These are phyloP conservation scores for Bidens hawaiensis DNA, from an alignment of 140 eudicot species.

Conservation along the genomic window DNA sequence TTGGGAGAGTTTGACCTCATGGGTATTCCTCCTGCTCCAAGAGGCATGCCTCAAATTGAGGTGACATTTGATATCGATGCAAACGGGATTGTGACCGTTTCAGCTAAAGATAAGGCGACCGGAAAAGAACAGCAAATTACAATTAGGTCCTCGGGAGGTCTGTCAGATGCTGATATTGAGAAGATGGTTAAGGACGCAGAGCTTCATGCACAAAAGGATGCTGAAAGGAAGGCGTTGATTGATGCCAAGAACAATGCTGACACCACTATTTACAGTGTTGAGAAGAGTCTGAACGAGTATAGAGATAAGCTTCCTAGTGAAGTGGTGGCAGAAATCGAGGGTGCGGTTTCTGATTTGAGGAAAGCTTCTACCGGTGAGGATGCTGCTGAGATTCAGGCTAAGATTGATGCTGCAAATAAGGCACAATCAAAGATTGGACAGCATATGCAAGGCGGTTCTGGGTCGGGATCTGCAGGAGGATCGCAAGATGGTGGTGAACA, in stretches of 20 bases:
- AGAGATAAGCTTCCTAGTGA: constrained; percentile 57
- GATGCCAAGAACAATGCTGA: constrained; percentile 38
- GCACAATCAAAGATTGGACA: constrained; percentile 88
- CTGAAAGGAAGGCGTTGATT: constrained; percentile 44
- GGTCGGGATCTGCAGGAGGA: constrained; percentile 55
- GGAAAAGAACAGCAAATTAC: constrained; percentile 59
- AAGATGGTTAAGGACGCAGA: constrained; percentile 65
- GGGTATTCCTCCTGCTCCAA: constrained; percentile 67
- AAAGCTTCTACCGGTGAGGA: constrained; percentile 53
- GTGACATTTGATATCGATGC: constrained; percentile 73
- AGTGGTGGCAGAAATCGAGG: constrained; percentile 68
- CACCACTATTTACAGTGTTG: constrained; percentile 34
- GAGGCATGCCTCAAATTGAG: constrained; percentile 67
- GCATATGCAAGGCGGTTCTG: constrained; percentile 59
- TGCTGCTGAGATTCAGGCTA: constrained; percentile 56
- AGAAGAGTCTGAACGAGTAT: constrained; percentile 48
- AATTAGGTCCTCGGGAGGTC: constrained; percentile 61
- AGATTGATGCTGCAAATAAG: constrained; percentile 77
- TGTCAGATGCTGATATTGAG: constrained; percentile 52
- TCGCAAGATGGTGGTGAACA: constrained; percentile 65
- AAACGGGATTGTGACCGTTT: constrained; percentile 55
- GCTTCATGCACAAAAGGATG: constrained; percentile 51
- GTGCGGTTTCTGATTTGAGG: constrained; percentile 75
- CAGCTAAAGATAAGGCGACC: constrained; percentile 60
- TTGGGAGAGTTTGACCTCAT: constrained; percentile 55